Conservation (phyloP, 2,329 filamentous ascomycete species). For the Sporothrix brasiliensis region DNA sequence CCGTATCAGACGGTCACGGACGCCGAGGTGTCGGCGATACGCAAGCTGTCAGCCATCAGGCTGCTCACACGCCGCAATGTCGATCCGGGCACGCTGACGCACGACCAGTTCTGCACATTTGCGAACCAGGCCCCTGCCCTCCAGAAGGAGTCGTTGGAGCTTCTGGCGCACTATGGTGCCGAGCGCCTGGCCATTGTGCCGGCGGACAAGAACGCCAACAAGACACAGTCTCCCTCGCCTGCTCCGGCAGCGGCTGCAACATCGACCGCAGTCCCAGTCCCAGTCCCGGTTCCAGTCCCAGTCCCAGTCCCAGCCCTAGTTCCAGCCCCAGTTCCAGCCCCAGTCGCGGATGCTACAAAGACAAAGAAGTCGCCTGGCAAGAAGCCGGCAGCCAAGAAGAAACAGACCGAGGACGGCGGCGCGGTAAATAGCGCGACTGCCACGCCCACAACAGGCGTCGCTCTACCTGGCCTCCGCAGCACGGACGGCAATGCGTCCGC, state of each 20-base stretch:
- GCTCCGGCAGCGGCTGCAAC: not conserved
- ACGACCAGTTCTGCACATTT: slow-evolving; percentile 62
- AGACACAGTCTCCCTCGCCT: slow-evolving; percentile 37
- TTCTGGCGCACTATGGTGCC: slow-evolving; percentile 61
- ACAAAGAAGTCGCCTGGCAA: not conserved
- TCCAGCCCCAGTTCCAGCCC: not conserved
- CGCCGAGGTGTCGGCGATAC: slow-evolving; percentile 27
- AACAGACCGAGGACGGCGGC: not conserved
- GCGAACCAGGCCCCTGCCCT: slow-evolving; percentile 61
- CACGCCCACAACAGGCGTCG: not conserved
- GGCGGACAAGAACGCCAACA: slow-evolving; percentile 47
- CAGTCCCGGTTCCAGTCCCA: not conserved
- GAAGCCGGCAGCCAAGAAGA: not conserved
- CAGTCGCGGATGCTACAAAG: not conserved
- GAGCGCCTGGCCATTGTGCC: slow-evolving; percentile 61
- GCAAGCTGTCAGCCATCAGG: slow-evolving; percentile 42
- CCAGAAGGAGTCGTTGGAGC: slow-evolving; percentile 57
- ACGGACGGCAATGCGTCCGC: not conserved
- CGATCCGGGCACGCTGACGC: slow-evolving; percentile 55
- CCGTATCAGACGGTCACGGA: slow-evolving; percentile 33
- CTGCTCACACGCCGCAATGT: slow-evolving; percentile 53
- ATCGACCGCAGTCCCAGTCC: not conserved
- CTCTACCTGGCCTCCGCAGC: slow-evolving; percentile 15
- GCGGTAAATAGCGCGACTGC: not conserved
- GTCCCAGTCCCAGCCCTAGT: not conserved